A percentile compares a stretch with the other conserved stretches of the same genome.
Evolutionary conservation across 345 rosid genomes (phyloP).

Genomic region (Excoecaria agallocha): DNA sequence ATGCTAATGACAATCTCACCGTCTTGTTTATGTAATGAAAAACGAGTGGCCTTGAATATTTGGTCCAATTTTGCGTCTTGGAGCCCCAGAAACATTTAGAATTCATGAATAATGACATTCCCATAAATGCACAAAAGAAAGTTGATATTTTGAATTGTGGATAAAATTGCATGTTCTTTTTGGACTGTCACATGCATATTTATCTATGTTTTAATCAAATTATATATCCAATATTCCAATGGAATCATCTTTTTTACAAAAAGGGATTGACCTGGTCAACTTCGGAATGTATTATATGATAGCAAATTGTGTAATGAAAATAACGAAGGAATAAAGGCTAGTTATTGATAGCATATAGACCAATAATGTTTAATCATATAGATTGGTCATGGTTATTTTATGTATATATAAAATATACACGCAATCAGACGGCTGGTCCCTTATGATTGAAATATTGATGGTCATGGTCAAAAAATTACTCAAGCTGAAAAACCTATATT

Average conservation of each 20-base stretch:
- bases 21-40: not conserved
- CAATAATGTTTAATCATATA: not conserved
- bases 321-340: not conserved
- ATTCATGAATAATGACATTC: not conserved
- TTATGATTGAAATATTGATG: not conserved
- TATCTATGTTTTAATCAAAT: not conserved
- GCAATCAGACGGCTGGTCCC: not conserved
- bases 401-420: not conserved
- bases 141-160: not conserved
- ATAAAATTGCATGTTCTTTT: not conserved
- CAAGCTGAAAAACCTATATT: not conserved
- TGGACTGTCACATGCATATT: not conserved
- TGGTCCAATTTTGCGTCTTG: slow-evolving; percentile 12
- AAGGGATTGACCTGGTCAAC: slow-evolving; percentile 5
- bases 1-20: not conserved
- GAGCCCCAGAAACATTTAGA: not conserved
- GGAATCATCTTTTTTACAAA: not conserved
- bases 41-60: not conserved
- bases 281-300: not conserved
- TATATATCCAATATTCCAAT: not conserved
- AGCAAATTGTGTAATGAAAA: not conserved
- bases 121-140: not conserved
- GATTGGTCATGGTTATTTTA: not conserved
- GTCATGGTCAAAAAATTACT: not conserved
- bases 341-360: not conserved